phyloP scores from a whole-genome alignment of 257 asterid genomes.

The Rauvolfia tetraphylla region DNA sequence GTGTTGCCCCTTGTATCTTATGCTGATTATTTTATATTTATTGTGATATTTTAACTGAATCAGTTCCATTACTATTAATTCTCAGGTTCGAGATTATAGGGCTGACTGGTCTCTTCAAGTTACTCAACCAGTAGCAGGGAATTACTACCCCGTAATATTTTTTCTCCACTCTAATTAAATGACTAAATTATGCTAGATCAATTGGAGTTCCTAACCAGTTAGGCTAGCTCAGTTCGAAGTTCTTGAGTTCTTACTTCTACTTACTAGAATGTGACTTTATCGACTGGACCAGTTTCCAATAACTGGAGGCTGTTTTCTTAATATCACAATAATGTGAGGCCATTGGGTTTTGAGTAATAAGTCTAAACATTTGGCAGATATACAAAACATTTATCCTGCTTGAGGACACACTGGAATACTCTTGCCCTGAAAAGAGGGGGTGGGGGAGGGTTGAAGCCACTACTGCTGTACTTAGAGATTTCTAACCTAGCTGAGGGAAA shows the following conservation, averaged over 20 bases:
- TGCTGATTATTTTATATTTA: slow-evolving; percentile 5
- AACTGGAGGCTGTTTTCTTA: background rate
- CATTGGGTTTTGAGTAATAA: too few relatives aligned
- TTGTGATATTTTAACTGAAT: slow-evolving; percentile 14
- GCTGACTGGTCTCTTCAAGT: slow-evolving; percentile 76
- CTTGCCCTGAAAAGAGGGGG: too few relatives aligned
- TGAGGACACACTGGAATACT: too few relatives aligned
- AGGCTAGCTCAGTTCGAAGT: background rate
- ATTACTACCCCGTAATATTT: slow-evolving; percentile 75
- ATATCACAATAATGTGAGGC: too few relatives aligned
- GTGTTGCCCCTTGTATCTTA: background rate
- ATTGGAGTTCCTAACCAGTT: background rate
- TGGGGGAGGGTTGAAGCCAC: too few relatives aligned
- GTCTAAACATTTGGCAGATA: too few relatives aligned
- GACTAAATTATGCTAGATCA: background rate
- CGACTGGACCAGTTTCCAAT: background rate
- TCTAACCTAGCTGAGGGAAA: background rate
- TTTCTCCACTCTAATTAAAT: background rate
- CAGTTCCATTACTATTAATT: slow-evolving; percentile 6
- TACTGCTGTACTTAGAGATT: too few relatives aligned
- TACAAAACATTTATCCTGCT: too few relatives aligned
- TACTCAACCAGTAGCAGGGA: slow-evolving; percentile 90
- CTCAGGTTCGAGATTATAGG: slow-evolving; percentile 78
- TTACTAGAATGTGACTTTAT: background rate
- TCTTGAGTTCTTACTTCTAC: background rate